A percentile compares a stretch with the other conserved stretches of the same genome.
These are phyloP conservation scores for Diutina catenulata DNA, from an alignment of 1,139 yeast genomes.

Conservation along the genomic window DNA sequence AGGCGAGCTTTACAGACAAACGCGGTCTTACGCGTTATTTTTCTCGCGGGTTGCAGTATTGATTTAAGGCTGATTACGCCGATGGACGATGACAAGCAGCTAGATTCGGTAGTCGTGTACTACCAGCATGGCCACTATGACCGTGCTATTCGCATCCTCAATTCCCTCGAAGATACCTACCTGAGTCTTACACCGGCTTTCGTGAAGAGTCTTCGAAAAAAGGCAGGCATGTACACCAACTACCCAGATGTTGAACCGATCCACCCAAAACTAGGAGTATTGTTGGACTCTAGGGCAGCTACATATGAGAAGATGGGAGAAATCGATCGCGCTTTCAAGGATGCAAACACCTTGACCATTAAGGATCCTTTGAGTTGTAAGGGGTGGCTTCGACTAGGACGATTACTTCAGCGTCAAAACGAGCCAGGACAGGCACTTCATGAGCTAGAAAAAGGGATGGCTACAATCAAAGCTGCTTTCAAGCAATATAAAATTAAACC, in stretches of 20 bases:
- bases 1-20: no score
- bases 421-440: not conserved
- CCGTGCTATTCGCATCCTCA: not conserved
- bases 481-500: conserved; percentile 2
- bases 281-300: conserved; percentile 1
- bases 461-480: not conserved
- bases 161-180: not conserved
- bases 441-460: not conserved
- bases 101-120: not conserved
- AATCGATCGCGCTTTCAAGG: not conserved
- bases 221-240: not conserved
- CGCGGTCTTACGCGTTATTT: no score
- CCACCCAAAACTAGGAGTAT: not conserved
- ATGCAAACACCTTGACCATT: not conserved
- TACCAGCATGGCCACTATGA: not conserved
- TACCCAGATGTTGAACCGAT: not conserved
- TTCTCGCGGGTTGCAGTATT: no score
- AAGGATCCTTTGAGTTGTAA: conserved; percentile 1
- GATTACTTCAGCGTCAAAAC: not conserved
- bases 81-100: conserved; percentile 1
- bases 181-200: not conserved
- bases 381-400: conserved; percentile 1
- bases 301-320: conserved; percentile 1
- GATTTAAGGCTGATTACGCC: no score
- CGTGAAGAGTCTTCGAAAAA: not conserved